phyloP scores from a whole-genome alignment of 305 asterid species.

The Fraxinus sp. region DNA sequence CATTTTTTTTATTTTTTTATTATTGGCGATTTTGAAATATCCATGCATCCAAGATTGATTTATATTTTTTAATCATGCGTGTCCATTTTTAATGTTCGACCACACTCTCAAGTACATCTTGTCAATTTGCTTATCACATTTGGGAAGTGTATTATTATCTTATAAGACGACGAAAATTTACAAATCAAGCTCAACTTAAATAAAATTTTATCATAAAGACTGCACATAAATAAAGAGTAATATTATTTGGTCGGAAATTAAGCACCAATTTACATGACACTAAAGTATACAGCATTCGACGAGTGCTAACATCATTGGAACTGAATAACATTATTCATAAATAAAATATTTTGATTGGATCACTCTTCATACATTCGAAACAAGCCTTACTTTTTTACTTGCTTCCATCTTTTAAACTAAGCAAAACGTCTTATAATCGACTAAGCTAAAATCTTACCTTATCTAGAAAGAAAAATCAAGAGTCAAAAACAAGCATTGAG shows the following conservation, averaged over 20 bases:
- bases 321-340: neutral
- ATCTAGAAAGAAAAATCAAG: neutral
- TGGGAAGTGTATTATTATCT: neutral
- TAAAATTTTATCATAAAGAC: neutral
- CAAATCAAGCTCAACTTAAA: neutral
- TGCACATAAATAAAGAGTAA: neutral
- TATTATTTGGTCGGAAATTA: too few species aligned
- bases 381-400: neutral
- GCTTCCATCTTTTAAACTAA: neutral
- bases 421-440: neutral
- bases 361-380: neutral
- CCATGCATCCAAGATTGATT: neutral
- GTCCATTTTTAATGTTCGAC: neutral
- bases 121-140: neutral
- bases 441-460: neutral
- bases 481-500: neutral
- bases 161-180: neutral
- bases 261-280: neutral
- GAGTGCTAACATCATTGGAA: neutral
- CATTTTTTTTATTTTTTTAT: neutral
- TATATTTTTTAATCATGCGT: neutral
- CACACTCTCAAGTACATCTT: neutral
- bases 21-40: too few species aligned
- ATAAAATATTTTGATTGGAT: neutral
- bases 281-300: neutral